A percentile compares a stretch with the other conserved stretches of the same genome.
Conservation (phyloP, 2,329 filamentous ascomycete genomes). For the Thielaviopsis musarum region DNA sequence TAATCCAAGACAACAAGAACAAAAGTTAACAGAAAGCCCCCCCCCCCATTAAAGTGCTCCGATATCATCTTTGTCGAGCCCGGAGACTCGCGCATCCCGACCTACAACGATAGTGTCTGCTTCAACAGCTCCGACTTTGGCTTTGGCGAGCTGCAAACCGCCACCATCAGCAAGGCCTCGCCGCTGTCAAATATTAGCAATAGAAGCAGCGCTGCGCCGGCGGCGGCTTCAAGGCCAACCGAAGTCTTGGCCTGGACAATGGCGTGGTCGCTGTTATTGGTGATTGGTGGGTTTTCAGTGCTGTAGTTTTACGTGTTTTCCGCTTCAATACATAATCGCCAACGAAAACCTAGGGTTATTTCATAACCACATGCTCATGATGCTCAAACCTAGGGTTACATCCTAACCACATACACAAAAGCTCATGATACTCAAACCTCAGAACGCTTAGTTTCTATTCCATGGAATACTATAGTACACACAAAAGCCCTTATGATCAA, state of each 20-base stretch:
- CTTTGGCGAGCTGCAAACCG: slow-evolving; percentile 47
- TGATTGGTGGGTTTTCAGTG: not conserved
- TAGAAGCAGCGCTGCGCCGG: not conserved
- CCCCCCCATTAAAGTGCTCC: slow-evolving; percentile 44
- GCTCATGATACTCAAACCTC: too few relatives aligned
- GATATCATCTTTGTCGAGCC: slow-evolving; percentile 54
- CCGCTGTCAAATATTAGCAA: slow-evolving; percentile 2
- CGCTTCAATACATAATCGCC: too few relatives aligned
- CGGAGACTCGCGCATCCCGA: slow-evolving; percentile 39
- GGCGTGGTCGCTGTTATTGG: not conserved
- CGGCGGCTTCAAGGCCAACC: not conserved
- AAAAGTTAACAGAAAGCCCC: too few relatives aligned
- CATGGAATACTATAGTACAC: not conserved
- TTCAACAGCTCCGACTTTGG: slow-evolving; percentile 54
- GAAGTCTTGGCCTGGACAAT: not conserved
- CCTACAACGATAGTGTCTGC: slow-evolving; percentile 40
- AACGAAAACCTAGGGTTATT: too few relatives aligned
- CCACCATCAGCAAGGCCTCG: slow-evolving; percentile 6
- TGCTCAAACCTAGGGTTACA: too few relatives aligned
- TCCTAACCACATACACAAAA: too few relatives aligned
- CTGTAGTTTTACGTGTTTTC: not conserved
- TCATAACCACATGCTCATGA: too few relatives aligned
- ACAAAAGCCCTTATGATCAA: not conserved
- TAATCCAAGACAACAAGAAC: too few relatives aligned
- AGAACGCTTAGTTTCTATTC: not conserved